Base-by-base conservation (phyloP, 345 rosid species). In the Gossypium stocksii region DNA sequence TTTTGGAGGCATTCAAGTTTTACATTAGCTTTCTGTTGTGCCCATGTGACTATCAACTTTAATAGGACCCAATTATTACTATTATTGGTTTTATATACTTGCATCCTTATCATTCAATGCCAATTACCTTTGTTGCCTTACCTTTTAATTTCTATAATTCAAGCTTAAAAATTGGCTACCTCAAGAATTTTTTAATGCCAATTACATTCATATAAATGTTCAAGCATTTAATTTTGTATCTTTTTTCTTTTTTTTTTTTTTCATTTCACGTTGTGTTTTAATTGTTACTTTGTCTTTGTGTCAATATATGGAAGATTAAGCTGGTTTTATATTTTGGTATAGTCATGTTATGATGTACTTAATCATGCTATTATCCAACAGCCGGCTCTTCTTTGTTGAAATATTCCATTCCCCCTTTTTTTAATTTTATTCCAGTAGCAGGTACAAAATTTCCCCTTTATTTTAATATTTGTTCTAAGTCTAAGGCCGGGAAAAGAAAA, bases 11-110 rank as follows among this genome's bases (percentile, higher is more conserved):
- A 74, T 59, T 56, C 52, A 76, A 73, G 19, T 72, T 61, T 34
- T 15, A 46, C 14, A 60, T 56, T 66, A 25, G 15, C 27, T 23
- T 59, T 70, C 15, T 74, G 82, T 45, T 57, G 76, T 49, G 58
- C 45, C 78, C 86, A 85, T 83, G 88, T 85, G 85, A 51, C n/a
- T 19, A 49, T 72, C 67, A 70, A 70, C 78, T 48, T 7, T 45
- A 43, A 76, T 71, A 74, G 79, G 86, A 48, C 78, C 85, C 60
- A 38, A 51, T 70, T 11, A 34, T 23, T 7, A 9, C 54, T 17
- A 3, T 27, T 43, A 60, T 72, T 77, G 11, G 61, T 54, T 63
- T 77, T 78, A 63, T 51, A 38, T 4, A 29, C 38, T 29, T 51
- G 74, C 70, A 27, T 66, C 75, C 46, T 61, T 52, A 67, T 72